Base-by-base conservation (phyloP, 2,329 filamentous ascomycete species). In the Claviceps humidiphila region DNA sequence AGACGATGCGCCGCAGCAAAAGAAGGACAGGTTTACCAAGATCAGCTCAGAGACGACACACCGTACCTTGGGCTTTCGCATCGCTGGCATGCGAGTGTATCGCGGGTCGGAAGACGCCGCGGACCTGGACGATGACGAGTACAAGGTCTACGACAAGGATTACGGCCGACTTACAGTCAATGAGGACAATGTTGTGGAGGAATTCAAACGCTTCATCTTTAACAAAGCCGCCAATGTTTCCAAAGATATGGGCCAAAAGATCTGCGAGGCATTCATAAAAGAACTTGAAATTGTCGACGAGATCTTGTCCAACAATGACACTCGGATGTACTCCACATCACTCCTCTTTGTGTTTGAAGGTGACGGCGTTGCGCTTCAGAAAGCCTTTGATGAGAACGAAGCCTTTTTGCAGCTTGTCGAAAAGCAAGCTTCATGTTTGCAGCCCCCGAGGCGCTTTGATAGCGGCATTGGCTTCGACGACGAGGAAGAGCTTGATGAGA, bases 281-380 rank as follows among this genome's bases (percentile, higher is more conserved):
- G 79, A 81, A 39, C 68, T 84, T 44, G 67, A 66, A 57, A 70
- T 62, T 50, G 75, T 83, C 0, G 71, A 78, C 56, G 63, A 74
- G 2, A 70, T 81, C 0, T 64, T 84, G n/a, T 68, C 74, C 47
- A 66, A 62, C 1, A 72, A 81, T 55, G 77, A 82, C 61, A 80
- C 73, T 56, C 75, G 79, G 57, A 84, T 84, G 79, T 84, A 78
- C 63, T 84, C 78, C 11, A 68, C 77, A 0, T 81, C 77, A 51
- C 64, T 84, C 24, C 71, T 84, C 0, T 82, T 84, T 54, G 74
- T 82, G 2, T 83, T 81, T 40, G 81, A 84, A 60, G 81, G 81
- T 24, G 78, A 84, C 49, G 81, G 80, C 22, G 64, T 69, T 4
- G 73, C 77, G 5, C 69, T 84, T 42, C 67, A 69, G 51, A 64